Base-by-base conservation (phyloP, 352 stramenopile species). In the Phytopythium litorale region DNA sequence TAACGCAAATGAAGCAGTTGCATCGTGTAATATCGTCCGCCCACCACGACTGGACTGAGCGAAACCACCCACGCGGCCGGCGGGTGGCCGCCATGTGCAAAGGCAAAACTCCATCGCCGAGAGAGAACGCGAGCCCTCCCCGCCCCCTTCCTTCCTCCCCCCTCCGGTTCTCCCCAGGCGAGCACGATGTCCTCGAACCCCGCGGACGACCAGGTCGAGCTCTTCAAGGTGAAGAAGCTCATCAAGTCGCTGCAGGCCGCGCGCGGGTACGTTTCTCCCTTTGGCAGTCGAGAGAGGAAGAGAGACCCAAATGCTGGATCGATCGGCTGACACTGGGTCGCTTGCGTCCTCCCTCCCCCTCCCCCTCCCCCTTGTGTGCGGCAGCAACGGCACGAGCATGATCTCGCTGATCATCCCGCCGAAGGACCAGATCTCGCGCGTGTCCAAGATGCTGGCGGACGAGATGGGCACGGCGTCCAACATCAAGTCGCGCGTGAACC, bases 191-290 rank as follows among this genome's bases (percentile, higher is more conserved):
- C 68, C 51, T 55, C 68, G 37, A 72, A 67, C 64, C 51, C 61
- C 58, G 79, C 87, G 54, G 92, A 98, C 60, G 87, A 95, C 54
- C 97, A 99, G 79, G 97, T 99, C 61, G 96, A 99, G 79, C 98
- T 99, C 65, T 99, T 99, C 89, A 99, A 99, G 81, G 94, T 99
- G 37, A 99, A 99, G 88, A 99, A 99, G 88, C 91, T 99, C 37
- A 99, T 99, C 78, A 99, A 99, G 79, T 99, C 94, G 63, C 92
- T 99, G 21, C 80, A 94, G 66, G 78, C 78, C 45, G 87, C 87
- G 46, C 74, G 83, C 48, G 88, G 85, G 70, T 91, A 89, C 67
- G 82, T 94, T 23, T 16, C 16, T 38, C 33, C 33, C 33, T 12
- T 13, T 8, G 11, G 33, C 7, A 38, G 33, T 12, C 1, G 33